Conservation (phyloP, 83 land plant genomes). For the Picea abies region DNA sequence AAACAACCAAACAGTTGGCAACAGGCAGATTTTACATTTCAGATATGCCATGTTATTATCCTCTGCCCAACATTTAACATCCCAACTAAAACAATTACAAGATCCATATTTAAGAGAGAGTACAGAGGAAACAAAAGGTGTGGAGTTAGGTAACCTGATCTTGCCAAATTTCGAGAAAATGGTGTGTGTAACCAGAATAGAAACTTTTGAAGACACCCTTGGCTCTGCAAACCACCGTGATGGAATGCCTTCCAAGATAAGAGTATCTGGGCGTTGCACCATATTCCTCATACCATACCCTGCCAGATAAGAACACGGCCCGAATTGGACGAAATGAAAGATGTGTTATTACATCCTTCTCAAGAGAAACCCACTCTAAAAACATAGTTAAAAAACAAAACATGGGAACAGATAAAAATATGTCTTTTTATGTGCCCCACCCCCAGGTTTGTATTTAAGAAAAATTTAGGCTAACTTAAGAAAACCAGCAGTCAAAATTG, state of each 20-base stretch:
- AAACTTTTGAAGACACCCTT: slow-evolving; percentile 85
- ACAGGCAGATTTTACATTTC: too few relatives aligned
- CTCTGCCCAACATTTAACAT: too few relatives aligned
- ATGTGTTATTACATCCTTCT: too few relatives aligned
- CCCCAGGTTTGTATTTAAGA: not conserved
- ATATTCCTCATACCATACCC: slow-evolving; percentile 46
- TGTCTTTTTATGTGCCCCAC: not conserved
- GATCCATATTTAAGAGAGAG: not conserved
- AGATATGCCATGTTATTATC: too few relatives aligned
- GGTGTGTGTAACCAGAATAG: slow-evolving; percentile 87
- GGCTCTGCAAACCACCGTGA: slow-evolving; percentile 96
- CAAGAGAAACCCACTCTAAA: too few relatives aligned
- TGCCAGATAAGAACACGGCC: slow-evolving; percentile 14
- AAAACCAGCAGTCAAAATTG: not conserved
- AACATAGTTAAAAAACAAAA: too few relatives aligned
- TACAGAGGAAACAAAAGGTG: not conserved
- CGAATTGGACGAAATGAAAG: not conserved
- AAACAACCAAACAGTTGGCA: too few relatives aligned
- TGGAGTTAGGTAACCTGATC: slow-evolving; percentile 51
- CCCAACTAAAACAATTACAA: not conserved
- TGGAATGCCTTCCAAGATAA: slow-evolving; percentile 79
- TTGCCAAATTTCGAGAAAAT: slow-evolving; percentile 83
- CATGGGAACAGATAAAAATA: too few relatives aligned
- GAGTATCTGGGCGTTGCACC: slow-evolving; percentile 64
- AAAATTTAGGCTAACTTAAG: not conserved